A percentile compares a stretch with the other conserved stretches of the same genome.
These are phyloP conservation scores for Debaryomyces nepalensis DNA, from an alignment of 1,139 yeast genomes.

Conservation along the genomic window DNA sequence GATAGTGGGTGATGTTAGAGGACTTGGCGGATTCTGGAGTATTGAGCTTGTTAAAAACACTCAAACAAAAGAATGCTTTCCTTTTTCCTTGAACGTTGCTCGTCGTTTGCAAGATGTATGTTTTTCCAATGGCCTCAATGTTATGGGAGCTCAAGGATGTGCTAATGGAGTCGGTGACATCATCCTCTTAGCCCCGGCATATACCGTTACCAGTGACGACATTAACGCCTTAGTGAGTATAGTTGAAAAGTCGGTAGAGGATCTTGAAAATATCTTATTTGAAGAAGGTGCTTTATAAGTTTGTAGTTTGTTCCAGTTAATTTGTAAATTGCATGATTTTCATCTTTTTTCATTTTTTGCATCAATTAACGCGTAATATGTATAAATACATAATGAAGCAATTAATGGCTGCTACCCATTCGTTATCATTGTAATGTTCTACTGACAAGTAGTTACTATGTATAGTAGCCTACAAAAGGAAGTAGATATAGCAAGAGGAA, in stretches of 20 bases:
- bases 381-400: background rate
- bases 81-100: constrained; percentile 35
- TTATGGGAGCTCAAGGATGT: constrained; percentile 52
- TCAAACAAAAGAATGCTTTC: constrained; percentile 52
- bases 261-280: constrained; percentile 22
- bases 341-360: background rate
- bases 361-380: background rate
- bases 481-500: no score
- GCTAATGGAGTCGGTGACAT: constrained; percentile 53
- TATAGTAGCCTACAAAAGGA: no score
- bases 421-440: no score
- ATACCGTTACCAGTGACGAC: constrained; percentile 48
- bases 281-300: constrained; percentile 15
- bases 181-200: constrained; percentile 55
- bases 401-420: no score
- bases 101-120: constrained; percentile 38
- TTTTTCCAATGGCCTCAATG: constrained; percentile 46
- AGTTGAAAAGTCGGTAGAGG: constrained; percentile 25
- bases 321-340: background rate
- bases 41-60: constrained; percentile 59
- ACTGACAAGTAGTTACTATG: no score
- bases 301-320: background rate
- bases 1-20: constrained; percentile 62
- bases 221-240: constrained; percentile 45
- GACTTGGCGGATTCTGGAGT: constrained; percentile 65